Evolutionary conservation across 116 monocot genomes (phyloP), one percentile per base, ranked within the genome.

Genomic region (Iris pallida): DNA sequence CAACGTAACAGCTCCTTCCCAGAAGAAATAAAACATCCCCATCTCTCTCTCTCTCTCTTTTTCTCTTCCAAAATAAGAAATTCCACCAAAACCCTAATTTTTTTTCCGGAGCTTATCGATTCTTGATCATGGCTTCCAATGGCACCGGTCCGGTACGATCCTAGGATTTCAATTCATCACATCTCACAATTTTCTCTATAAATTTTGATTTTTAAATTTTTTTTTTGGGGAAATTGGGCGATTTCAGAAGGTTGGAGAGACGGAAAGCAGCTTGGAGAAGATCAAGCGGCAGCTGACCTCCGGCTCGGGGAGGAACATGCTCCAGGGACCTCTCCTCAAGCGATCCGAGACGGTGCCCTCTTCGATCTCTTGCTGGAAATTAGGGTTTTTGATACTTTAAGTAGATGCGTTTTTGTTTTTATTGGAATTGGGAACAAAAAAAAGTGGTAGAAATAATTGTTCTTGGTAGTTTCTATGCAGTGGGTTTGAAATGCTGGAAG

Each of bases 181-280:
- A 64, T 73, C 19, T 45, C 57, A 15, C 10, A 41, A 20, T 20
- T 48, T 52, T 4, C n/a, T 40, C 17, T 9, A 19, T 19, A 20
- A 52, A 4, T 42, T 67, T 49, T 5, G 15, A 10, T 9, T 52
- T 16, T 42, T 55, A 45, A 14, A 51, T 8, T 9, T 45, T 51
- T 8, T 44, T 47, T 46, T 57, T 11, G 69, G 4, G 42, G 12
- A 47, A 16, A 53, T 68, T 62, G 44, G 41, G 67, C 42, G 53
- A 73, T 86, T 78, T 74, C 70, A 88, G 88, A 76, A 57, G 42
- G 60, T 69, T 65, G 78, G 68, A 42, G 85, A 90, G 45, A 80
- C 88, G 55, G 93, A 90, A 80, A 93, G 79, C 63, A 98, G 88
- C 83, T 88, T 98, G 90, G 93, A 98, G 88, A 92, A 84, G 84